These are phyloP conservation scores for Spathaspora sp. DNA, from an alignment of 1,139 yeast species.

Conservation along the genomic window DNA sequence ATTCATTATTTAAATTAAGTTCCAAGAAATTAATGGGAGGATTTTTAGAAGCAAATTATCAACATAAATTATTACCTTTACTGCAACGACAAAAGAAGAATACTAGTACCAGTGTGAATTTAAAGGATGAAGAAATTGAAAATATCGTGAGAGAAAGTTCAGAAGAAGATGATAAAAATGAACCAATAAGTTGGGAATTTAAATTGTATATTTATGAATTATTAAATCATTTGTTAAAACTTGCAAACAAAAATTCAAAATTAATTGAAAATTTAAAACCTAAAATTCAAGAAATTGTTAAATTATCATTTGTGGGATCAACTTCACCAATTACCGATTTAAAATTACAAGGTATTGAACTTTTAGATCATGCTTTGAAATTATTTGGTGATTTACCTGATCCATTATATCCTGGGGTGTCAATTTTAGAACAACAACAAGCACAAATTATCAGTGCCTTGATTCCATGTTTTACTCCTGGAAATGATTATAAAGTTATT, in stretches of 20 bases:
- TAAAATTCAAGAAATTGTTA: slow-evolving; percentile 69
- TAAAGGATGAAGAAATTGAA: slow-evolving; percentile 48
- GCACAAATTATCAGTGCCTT: slow-evolving; percentile 92
- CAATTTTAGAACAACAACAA: slow-evolving; percentile 86
- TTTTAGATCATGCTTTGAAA: slow-evolving; percentile 47
- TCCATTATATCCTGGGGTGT: slow-evolving; percentile 69
- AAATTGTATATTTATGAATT: slow-evolving; percentile 60
- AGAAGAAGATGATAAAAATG: slow-evolving; percentile 43
- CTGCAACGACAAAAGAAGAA: slow-evolving; percentile 37
- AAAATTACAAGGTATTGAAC: slow-evolving; percentile 63
- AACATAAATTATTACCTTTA: slow-evolving; percentile 43
- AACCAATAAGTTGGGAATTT: slow-evolving; percentile 72
- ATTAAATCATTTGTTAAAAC: slow-evolving; percentile 49
- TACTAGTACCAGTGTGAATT: slow-evolving; percentile 23
- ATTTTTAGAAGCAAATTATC: slow-evolving; percentile 39
- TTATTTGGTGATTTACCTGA: slow-evolving; percentile 63
- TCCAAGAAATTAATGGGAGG: slow-evolving; percentile 40
- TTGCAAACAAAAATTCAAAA: slow-evolving; percentile 39
- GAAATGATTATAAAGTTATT: slow-evolving; percentile 72
- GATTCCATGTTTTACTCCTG: slow-evolving; percentile 81
- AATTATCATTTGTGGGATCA: slow-evolving; percentile 81
- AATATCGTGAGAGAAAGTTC: slow-evolving; percentile 39
- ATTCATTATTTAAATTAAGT: slow-evolving; percentile 37
- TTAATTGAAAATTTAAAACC: slow-evolving; percentile 45
- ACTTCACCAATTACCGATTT: slow-evolving; percentile 66